These are phyloP conservation scores for Penicillium sp. DNA, from an alignment of 2,329 filamentous ascomycete species.

Conservation along the genomic window DNA sequence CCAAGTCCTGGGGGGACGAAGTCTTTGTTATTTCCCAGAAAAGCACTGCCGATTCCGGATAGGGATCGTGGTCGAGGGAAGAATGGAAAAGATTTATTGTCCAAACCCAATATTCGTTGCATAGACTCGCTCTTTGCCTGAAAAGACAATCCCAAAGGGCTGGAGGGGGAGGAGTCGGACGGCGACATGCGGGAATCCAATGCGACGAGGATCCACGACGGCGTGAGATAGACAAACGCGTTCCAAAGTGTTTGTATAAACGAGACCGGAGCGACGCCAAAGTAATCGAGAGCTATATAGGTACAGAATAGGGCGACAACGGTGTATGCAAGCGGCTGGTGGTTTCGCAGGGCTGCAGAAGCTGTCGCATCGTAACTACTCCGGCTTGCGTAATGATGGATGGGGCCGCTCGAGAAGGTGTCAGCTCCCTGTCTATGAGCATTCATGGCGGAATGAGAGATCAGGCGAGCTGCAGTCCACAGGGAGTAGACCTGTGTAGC, in stretches of 20 bases:
- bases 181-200: slow-evolving; percentile 57
- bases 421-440: slow-evolving; percentile 37
- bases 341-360: slow-evolving; percentile 33
- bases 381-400: slow-evolving; percentile 28
- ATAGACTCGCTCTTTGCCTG: slow-evolving; percentile 67
- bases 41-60: slow-evolving; percentile 56
- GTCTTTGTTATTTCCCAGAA: slow-evolving; percentile 40
- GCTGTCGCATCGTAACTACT: slow-evolving; percentile 41
- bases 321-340: slow-evolving; percentile 36
- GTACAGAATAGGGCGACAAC: slow-evolving; percentile 34
- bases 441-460: slow-evolving; percentile 40
- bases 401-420: slow-evolving; percentile 36
- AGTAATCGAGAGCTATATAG: slow-evolving; percentile 37
- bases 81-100: slow-evolving; percentile 62
- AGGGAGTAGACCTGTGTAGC: slow-evolving; percentile 21
- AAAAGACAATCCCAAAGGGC: slow-evolving; percentile 41
- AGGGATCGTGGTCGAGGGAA: slow-evolving; percentile 60
- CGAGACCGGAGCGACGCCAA: slow-evolving; percentile 35
- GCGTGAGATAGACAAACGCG: slow-evolving; percentile 44
- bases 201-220: slow-evolving; percentile 45
- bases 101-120: slow-evolving; percentile 64
- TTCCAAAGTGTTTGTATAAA: slow-evolving; percentile 44
- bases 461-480: slow-evolving; percentile 25
- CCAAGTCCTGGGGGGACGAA: slow-evolving; percentile 66
- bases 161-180: slow-evolving; percentile 45